Evolutionary conservation across 2,329 filamentous ascomycete genomes (phyloP), one percentile per base, ranked within the genome.

Genomic region (Fusarium pseudoanthophilum): DNA sequence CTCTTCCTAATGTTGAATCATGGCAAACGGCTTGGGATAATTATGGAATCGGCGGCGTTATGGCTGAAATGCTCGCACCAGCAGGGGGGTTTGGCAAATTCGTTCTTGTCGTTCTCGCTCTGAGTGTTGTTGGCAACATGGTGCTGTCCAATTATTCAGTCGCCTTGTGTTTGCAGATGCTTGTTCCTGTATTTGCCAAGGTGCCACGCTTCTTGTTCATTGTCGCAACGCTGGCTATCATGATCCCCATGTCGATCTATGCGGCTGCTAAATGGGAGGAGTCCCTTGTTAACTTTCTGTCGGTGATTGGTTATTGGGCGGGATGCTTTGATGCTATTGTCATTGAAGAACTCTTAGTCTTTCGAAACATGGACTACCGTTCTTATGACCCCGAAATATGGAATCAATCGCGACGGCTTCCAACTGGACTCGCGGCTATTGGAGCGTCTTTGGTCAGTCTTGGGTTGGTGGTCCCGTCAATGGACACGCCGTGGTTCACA

Each of bases 271-370:
- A 83, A 52, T 86, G 85, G 77, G 82, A 82, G 53, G 71, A 78
- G 30, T 85, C 80, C 14, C 79, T 86, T 15, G 79, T 83, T 58
- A 85, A 86, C 62, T 85, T 86, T 49, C 75, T 86, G 13, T 78
- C 80, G 0, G 71, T 86, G 32, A 86, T 86, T 62, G 84, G 83
- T 42, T 86, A 86, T 73, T 86, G 85, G 85, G 80, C 80, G 2
- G 83, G 83, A 6, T 84, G 83, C 30, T 86, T 86, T 61, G 77
- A 85, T 32, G 83, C 81, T 7, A 78, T 85, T 15, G 64, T 86
- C 5, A 73, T 85, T 34, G 78, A 80, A 30, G 85, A 87, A 75
- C 76, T 85, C n/a, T 71, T 86, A 11, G 73, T 85, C 1, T 85
- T 87, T 71, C 82, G 85, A 8, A 76, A 77, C 32, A 78, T 81